phyloP scores from a whole-genome alignment of 306 rosid genomes.

The Trifolium dubium region DNA sequence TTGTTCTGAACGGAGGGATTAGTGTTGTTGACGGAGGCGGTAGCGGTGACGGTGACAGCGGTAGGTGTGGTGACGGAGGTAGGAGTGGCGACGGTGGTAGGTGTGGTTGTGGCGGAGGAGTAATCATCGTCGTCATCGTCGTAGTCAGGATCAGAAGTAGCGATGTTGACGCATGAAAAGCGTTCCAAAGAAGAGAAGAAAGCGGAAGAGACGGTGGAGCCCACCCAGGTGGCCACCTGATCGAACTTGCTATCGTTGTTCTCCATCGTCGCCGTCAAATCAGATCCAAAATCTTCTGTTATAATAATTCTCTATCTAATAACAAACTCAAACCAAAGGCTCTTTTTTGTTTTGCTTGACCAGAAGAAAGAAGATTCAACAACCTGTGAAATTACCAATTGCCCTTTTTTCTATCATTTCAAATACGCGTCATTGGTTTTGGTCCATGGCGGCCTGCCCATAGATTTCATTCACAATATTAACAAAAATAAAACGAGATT shows the following conservation, averaged over 20 bases:
- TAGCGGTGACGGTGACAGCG: slow-evolving; percentile 13
- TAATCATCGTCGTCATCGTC: slow-evolving; percentile 52
- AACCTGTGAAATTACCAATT: slow-evolving; percentile 18
- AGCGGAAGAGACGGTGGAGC: slow-evolving; percentile 75
- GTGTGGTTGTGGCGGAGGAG: slow-evolving; percentile 36
- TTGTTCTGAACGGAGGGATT: slow-evolving; percentile 26
- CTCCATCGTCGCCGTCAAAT: slow-evolving; percentile 46
- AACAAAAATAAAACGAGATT: too few species aligned
- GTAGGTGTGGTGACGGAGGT: slow-evolving; percentile 31
- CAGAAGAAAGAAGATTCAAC: not conserved
- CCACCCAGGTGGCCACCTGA: slow-evolving; percentile 65
- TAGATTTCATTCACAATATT: too few species aligned
- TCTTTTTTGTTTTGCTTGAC: not conserved
- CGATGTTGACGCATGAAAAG: slow-evolving; percentile 79
- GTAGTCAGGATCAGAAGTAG: slow-evolving; percentile 63
- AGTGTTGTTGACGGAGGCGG: slow-evolving; percentile 8
- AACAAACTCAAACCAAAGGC: slow-evolving; percentile 1
- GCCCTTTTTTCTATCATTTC: not conserved
- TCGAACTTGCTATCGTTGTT: slow-evolving; percentile 61
- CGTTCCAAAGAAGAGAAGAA: slow-evolving; percentile 86
- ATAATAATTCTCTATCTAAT: not conserved
- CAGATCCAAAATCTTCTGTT: slow-evolving; percentile 38
- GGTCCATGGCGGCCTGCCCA: too few species aligned
- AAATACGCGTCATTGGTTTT: too few species aligned
- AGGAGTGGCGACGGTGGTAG: slow-evolving; percentile 32